phyloP scores from a whole-genome alignment of 2,329 filamentous ascomycete species.

The Paramyrothecium sp. region DNA sequence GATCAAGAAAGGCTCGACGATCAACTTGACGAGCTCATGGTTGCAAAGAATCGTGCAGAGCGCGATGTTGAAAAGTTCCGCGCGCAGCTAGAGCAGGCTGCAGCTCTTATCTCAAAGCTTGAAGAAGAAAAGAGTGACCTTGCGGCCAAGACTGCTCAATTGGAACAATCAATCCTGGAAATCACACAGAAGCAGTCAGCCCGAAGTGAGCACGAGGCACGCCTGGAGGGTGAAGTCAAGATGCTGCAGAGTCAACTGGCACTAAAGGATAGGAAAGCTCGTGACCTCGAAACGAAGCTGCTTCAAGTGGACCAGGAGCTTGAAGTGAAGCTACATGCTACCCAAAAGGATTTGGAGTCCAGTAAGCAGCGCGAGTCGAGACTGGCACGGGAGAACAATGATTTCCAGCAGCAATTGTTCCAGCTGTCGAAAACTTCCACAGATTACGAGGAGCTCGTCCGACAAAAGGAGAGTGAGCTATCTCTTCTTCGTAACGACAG shows the following conservation, averaged over 20 bases:
- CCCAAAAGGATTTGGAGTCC: conserved; percentile 77
- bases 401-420: conserved; percentile 80
- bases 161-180: conserved; percentile 71
- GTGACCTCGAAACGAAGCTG: conserved; percentile 82
- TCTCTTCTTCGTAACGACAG: conserved; percentile 81
- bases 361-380: conserved; percentile 74
- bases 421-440: conserved; percentile 89
- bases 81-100: conserved; percentile 86
- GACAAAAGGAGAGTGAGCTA: conserved; percentile 92
- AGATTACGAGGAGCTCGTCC: conserved; percentile 90
- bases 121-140: conserved; percentile 84
- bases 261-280: conserved; percentile 84
- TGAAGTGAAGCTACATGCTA: conserved; percentile 76
- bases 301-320: conserved; percentile 85
- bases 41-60: conserved; percentile 85
- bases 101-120: conserved; percentile 77
- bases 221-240: conserved; percentile 78
- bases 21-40: conserved; percentile 84
- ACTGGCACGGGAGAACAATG: conserved; percentile 75
- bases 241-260: conserved; percentile 88
- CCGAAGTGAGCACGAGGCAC: conserved; percentile 72
- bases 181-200: conserved; percentile 70
- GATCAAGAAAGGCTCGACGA: conserved; percentile 95
- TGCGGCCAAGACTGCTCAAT: conserved; percentile 61
- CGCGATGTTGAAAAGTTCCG: conserved; percentile 78